These are phyloP conservation scores for Calonectria pauciramosa DNA, from an alignment of 2,329 filamentous ascomycete genomes.

Conservation along the genomic window DNA sequence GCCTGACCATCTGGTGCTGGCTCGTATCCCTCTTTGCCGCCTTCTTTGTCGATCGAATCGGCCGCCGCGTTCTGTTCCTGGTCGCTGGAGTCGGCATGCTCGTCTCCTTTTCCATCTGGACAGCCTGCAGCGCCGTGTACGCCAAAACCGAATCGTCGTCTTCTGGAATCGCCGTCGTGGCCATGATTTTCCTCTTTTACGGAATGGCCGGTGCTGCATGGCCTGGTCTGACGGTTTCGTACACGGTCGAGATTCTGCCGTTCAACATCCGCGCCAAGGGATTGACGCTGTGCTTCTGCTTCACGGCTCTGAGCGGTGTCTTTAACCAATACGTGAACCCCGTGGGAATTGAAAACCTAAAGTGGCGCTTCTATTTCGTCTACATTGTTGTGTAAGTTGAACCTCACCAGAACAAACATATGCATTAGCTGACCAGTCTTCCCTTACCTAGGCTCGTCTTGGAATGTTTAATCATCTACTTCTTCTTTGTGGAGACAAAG, in stretches of 20 bases:
- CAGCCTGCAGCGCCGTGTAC: constrained; percentile 41
- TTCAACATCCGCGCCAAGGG: constrained; percentile 45
- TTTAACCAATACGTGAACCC: constrained; percentile 45
- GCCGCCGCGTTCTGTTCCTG: constrained; percentile 39
- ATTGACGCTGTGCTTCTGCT: constrained; percentile 41
- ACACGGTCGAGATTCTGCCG: constrained; percentile 41
- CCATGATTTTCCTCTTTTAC: constrained; percentile 46
- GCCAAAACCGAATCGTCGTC: constrained; percentile 36
- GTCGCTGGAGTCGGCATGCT: constrained; percentile 42
- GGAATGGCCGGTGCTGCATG: constrained; percentile 41
- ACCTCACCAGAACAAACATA: fast-evolving
- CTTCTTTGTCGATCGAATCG: constrained; percentile 43
- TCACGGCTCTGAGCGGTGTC: constrained; percentile 40
- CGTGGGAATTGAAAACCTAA: constrained; percentile 37
- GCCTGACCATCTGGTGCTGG: constrained; percentile 43
- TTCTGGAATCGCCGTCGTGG: constrained; percentile 39
- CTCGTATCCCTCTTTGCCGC: constrained; percentile 39
- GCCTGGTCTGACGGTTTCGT: constrained; percentile 42
- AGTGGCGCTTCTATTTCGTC: constrained; percentile 43
- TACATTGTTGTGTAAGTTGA: constrained; percentile 42
- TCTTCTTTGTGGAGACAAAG: constrained; percentile 44
- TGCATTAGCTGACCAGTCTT: fast-evolving
- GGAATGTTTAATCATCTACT: constrained; percentile 42
- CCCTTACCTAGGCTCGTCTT: constrained; percentile 28
- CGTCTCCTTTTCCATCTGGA: constrained; percentile 41